phyloP scores from a whole-genome alignment of 192 early-diverging fungal genomes.

The Backusella tuberculispora region DNA sequence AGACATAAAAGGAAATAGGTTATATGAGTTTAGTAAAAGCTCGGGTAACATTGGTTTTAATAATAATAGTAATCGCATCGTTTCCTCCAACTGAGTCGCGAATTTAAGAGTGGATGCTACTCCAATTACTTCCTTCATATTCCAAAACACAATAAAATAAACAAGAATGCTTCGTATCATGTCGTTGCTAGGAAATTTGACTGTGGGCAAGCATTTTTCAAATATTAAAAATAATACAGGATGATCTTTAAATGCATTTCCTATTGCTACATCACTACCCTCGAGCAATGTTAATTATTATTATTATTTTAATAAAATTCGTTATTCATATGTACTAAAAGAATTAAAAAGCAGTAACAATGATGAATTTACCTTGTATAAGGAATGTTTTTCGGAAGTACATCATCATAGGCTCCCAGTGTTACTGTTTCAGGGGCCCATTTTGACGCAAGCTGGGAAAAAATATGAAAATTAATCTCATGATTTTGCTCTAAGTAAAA shows the following conservation, averaged over 20 bases:
- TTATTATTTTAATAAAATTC: background rate
- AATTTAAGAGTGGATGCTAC: constrained; percentile 24
- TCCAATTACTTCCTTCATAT: constrained; percentile 31
- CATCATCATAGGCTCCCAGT: constrained; percentile 35
- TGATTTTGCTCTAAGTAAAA: background rate
- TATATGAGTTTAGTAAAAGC: background rate
- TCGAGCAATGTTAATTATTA: background rate
- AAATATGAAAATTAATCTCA: constrained; percentile 10
- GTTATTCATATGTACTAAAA: background rate
- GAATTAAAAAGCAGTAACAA: background rate
- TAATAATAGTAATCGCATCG: constrained; percentile 9
- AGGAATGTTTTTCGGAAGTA: constrained; percentile 32
- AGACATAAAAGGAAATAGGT: constrained; percentile 27
- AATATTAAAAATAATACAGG: constrained; percentile 31
- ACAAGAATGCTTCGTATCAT: constrained; percentile 35
- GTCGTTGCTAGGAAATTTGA: background rate
- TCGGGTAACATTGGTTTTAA: constrained; percentile 16
- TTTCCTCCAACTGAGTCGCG: constrained; percentile 35
- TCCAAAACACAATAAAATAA: constrained; percentile 44
- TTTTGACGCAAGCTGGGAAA: constrained; percentile 21
- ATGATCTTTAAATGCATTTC: constrained; percentile 41
- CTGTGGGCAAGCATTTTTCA: constrained; percentile 14
- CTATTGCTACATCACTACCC: constrained; percentile 30
- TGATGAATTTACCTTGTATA: constrained; percentile 17
- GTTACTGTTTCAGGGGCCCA: constrained; percentile 25